Conservation (phyloP, 495 filamentous ascomycete species). For the Penicillium paxilli region DNA sequence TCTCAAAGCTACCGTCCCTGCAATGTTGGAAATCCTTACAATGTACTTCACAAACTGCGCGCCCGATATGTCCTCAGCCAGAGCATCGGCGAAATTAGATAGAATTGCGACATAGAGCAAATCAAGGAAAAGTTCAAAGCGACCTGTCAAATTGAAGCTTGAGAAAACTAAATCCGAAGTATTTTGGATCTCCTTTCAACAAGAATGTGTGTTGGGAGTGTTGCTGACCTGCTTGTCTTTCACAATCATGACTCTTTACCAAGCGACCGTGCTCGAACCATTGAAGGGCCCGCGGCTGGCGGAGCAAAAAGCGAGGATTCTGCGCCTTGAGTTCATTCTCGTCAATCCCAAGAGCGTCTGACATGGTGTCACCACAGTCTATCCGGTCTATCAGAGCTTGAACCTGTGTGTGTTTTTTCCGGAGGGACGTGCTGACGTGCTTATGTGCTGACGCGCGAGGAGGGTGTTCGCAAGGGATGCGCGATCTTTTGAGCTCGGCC, state of each 20-base stretch:
- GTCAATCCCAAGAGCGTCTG: constrained; percentile 10
- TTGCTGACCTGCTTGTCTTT: constrained; percentile 35
- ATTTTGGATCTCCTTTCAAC: neutral
- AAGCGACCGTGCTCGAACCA: constrained; percentile 39
- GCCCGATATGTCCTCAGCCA: constrained; percentile 44
- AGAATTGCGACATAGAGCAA: constrained; percentile 48
- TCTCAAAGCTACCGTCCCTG: too few species aligned
- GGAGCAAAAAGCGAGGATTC: constrained; percentile 31
- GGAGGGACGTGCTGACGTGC: neutral
- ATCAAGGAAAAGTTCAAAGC: constrained; percentile 52
- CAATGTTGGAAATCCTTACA: too few species aligned
- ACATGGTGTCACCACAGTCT: neutral
- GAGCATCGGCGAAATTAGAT: constrained; percentile 44
- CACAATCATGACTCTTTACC: constrained; percentile 33
- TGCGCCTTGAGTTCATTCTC: constrained; percentile 14
- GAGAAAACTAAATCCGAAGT: neutral
- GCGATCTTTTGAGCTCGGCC: neutral
- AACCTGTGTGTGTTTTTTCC: neutral
- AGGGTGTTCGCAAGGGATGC: neutral
- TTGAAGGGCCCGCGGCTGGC: constrained; percentile 40
- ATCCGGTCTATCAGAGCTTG: too few species aligned
- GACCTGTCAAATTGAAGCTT: constrained; percentile 19
- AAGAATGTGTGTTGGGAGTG: neutral
- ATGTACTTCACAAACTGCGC: constrained; percentile 46
- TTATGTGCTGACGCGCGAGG: neutral